Base-by-base conservation (phyloP, 306 rosid genomes). In the Quercus mongolica region DNA sequence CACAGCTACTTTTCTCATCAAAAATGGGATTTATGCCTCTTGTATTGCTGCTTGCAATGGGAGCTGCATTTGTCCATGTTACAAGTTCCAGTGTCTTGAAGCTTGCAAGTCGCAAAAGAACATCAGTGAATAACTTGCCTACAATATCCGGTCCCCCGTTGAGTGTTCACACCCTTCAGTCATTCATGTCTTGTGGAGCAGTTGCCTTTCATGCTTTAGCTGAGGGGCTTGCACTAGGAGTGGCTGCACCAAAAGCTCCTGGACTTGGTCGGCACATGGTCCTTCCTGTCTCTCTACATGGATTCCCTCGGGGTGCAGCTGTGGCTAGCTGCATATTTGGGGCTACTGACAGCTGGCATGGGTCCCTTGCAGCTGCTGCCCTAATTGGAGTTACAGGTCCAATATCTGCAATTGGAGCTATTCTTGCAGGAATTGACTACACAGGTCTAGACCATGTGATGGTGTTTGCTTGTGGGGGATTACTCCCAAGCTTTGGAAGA, bases 231-330 rank as follows among this genome's bases (percentile, higher is more conserved):
- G 99, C 98, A 1, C 84, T 96, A 58, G 99, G 99, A 64, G 99
- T 96, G n/a, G 99, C 99, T 46, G 99, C 99, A 10, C 99, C 99
- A 64, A 93, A 96, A 84, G 99, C 99, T 25, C 92, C 92, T 64
- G 99, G 98, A 55, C 94, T 93, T 1, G 99, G 98, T 35, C 97
- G 93, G 61, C 96, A 96, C 84, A 93, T 96, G 88, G 98, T 96
- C 81, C 98, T 96, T 80, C 99, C 99, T 0, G 98, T 93, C 83
- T 96, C 98, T 74, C 89, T 96, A 25, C 99, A 96, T 0, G 99
- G 99, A 15, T 96, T 96, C 69, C 99, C 99, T 74, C 91, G 98
- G 20, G 98, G 99, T 17, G 99, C 98, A 41, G 98, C 98, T 19
- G 99, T 96, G 71, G 99, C 99, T 38, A 93, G 98, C 87, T 96